A percentile compares a stretch with the other conserved stretches of the same genome.
These are phyloP conservation scores for Candida ponderosae DNA, from an alignment of 805 yeast species.

Conservation along the genomic window DNA sequence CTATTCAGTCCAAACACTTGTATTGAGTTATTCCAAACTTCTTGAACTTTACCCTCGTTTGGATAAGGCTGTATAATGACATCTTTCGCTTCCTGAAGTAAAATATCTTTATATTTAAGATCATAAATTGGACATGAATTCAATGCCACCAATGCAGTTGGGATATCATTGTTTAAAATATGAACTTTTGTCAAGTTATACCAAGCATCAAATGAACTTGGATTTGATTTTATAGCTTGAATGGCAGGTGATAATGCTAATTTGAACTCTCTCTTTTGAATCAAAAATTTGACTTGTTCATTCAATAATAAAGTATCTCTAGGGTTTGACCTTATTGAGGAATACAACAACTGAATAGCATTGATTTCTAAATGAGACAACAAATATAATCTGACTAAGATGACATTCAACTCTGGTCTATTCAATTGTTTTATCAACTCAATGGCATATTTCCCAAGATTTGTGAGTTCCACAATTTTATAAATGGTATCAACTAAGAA, in stretches of 20 bases:
- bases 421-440: conserved; percentile 21
- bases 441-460: conserved; percentile 31
- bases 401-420: conserved; percentile 18
- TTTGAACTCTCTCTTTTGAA: conserved; percentile 42
- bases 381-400: conserved; percentile 23
- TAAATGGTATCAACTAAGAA: conserved; percentile 68
- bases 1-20: conserved; percentile 20
- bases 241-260: conserved; percentile 54
- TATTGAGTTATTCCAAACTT: conserved; percentile 33
- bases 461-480: conserved; percentile 31
- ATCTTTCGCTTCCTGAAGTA: conserved; percentile 35
- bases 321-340: conserved; percentile 17
- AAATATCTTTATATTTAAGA: conserved; percentile 29
- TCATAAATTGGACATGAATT: conserved; percentile 72
- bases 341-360: conserved; percentile 22
- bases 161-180: conserved; percentile 44
- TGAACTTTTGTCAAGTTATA: conserved; percentile 52
- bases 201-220: conserved; percentile 75
- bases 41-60: conserved; percentile 40
- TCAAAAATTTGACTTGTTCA: conserved; percentile 54
- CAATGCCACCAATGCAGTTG: conserved; percentile 55
- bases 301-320: conserved; percentile 14
- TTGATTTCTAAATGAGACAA: conserved; percentile 26
- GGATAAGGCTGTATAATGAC: conserved; percentile 43
- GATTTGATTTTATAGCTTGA: conserved; percentile 58